Evolutionary conservation across 352 stramenopile species (phyloP).

Genomic region (Phytophthora tubulina): DNA sequence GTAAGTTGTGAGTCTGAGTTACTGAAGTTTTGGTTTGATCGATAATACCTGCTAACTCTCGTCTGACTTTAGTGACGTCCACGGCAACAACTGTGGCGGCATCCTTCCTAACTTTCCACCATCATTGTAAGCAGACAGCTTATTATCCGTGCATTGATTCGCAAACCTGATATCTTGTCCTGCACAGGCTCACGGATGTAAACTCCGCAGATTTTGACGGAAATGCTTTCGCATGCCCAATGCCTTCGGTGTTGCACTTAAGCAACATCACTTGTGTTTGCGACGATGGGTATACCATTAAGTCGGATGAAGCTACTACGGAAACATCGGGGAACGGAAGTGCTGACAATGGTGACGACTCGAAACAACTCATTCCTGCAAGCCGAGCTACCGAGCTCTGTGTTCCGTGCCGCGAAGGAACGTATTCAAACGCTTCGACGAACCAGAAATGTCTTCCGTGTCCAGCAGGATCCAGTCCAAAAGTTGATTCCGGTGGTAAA

Average conservation of each 20-base stretch:
- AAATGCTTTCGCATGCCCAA: conserved; percentile 34
- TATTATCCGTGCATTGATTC: not conserved
- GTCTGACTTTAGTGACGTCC: conserved; percentile 40
- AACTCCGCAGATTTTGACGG: conserved; percentile 26
- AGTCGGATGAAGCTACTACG: not conserved
- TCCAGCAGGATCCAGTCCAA: conserved; percentile 36
- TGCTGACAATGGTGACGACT: conserved; percentile 1
- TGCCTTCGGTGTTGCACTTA: conserved; percentile 19
- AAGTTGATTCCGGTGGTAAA: not conserved
- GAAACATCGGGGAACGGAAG: not conserved
- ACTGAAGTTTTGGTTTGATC: not conserved
- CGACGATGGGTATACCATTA: conserved; percentile 34
- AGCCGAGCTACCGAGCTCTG: conserved; percentile 37
- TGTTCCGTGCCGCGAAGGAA: conserved; percentile 44
- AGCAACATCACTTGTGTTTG: conserved; percentile 49
- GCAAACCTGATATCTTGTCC: not conserved
- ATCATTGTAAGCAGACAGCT: conserved; percentile 37
- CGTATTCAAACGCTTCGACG: conserved; percentile 61
- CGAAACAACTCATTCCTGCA: conserved; percentile 12
- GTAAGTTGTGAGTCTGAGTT: conserved; percentile 41
- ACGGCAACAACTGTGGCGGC: conserved; percentile 44
- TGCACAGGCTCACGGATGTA: conserved; percentile 21
- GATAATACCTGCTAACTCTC: conserved; percentile 2
- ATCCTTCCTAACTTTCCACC: conserved; percentile 39
- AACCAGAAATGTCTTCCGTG: conserved; percentile 52